Percentiles rank a stretch among this genome's conserved stretches.
These are phyloP conservation scores for Microthlaspi erraticum DNA, from an alignment of 345 rosid genomes.

Conservation along the genomic window DNA sequence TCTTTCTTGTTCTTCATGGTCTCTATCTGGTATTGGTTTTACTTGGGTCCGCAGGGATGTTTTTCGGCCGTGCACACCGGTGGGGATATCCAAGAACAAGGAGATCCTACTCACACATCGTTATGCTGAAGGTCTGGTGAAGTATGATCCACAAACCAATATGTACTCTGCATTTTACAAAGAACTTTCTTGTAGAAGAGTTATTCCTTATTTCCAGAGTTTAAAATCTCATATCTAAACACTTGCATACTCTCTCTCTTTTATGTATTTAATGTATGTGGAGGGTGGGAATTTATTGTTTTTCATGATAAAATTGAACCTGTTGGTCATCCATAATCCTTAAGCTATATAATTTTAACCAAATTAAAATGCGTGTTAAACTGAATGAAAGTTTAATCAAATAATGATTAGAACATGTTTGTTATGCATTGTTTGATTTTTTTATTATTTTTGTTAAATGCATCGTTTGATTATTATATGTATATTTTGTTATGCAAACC, in stretches of 20 bases:
- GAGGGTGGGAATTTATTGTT: not conserved
- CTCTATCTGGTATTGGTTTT: not conserved
- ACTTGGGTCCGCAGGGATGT: not conserved
- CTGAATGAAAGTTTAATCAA: too few relatives aligned
- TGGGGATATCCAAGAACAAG: conserved; percentile 22
- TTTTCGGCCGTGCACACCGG: conserved; percentile 6
- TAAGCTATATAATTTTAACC: too few relatives aligned
- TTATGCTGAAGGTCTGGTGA: not conserved
- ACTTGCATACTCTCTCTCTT: not conserved
- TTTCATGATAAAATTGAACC: too few relatives aligned
- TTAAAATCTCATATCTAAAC: not conserved
- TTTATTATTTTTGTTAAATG: too few relatives aligned
- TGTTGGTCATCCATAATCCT: too few relatives aligned
- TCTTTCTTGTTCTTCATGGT: not conserved
- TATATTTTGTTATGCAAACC: too few relatives aligned
- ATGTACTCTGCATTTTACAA: not conserved
- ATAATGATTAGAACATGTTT: too few relatives aligned
- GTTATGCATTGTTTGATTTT: too few relatives aligned
- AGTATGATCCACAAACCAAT: conserved; percentile 14
- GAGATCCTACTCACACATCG: conserved; percentile 22
- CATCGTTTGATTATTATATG: too few relatives aligned
- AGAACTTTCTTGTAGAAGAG: not conserved
- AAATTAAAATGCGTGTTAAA: too few relatives aligned
- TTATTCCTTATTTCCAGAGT: conserved; percentile 5
- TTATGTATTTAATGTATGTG: not conserved